These are phyloP conservation scores for Glaciozyma antarctica DNA, from an alignment of 768 basidiomycete species.

Conservation along the genomic window DNA sequence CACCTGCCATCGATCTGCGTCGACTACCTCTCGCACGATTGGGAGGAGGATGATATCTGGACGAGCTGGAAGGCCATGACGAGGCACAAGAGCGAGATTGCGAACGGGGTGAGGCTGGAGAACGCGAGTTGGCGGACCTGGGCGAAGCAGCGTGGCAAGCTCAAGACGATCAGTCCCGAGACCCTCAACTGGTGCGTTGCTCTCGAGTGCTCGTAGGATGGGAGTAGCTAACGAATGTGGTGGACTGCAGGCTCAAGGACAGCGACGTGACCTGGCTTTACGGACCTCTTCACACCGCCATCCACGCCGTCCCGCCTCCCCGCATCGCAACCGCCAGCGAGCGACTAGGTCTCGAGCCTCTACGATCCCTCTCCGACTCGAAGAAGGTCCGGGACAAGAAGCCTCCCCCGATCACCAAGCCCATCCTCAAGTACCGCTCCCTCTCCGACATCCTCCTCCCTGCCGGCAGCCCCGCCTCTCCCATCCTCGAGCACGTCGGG, in stretches of 20 bases:
- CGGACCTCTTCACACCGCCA: constrained; percentile 89
- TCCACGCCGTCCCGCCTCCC: constrained; percentile 65
- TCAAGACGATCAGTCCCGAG: constrained; percentile 90
- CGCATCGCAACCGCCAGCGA: constrained; percentile 49
- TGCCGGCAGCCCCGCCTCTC: constrained; percentile 23
- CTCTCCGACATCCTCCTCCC: constrained; percentile 80
- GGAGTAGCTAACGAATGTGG: not conserved
- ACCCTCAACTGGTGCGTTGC: constrained; percentile 88
- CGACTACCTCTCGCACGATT: constrained; percentile 95
- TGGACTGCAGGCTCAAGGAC: constrained; percentile 76
- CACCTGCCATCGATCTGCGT: constrained; percentile 75
- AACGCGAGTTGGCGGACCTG: constrained; percentile 98
- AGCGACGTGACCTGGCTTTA: constrained; percentile 99
- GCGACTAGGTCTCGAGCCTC: constrained; percentile 47
- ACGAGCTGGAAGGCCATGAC: constrained; percentile 98
- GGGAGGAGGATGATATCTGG: constrained; percentile 98
- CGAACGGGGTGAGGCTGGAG: constrained; percentile 87
- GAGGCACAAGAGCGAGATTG: constrained; percentile 92
- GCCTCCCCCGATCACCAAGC: constrained; percentile 48
- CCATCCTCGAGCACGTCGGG: constrained; percentile 18
- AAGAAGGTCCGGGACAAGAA: constrained; percentile 24
- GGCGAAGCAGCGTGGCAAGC: constrained; percentile 97
- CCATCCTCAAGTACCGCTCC: constrained; percentile 91
- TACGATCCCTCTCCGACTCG: constrained; percentile 23
- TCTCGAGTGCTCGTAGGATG: not conserved